Percentiles rank a stretch among this genome's conserved stretches.
Conservation (phyloP, 495 filamentous ascomycete genomes). For the Tirmania nivea region DNA sequence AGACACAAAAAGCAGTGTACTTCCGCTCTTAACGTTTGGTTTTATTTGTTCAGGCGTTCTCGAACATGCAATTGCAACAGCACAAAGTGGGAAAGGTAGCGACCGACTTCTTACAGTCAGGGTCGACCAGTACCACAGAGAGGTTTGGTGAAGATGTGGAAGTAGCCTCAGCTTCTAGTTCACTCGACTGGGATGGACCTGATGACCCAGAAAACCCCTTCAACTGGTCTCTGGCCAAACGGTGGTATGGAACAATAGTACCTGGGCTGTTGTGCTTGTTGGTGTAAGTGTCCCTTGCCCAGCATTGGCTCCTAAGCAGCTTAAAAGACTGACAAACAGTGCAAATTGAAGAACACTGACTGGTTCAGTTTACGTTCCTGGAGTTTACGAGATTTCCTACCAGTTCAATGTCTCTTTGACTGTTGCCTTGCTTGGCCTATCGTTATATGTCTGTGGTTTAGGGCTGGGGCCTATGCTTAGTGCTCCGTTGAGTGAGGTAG, state of each 20-base stretch:
- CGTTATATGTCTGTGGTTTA: constrained; percentile 55
- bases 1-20: too few relatives aligned
- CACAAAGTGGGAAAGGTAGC: too few relatives aligned
- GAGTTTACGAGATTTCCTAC: constrained; percentile 35
- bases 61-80: too few relatives aligned
- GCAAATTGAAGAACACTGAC: constrained; percentile 11
- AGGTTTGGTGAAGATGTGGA: too few relatives aligned
- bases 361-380: constrained; percentile 22
- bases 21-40: too few relatives aligned
- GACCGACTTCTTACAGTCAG: too few relatives aligned
- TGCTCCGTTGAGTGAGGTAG: constrained; percentile 43
- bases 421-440: constrained; percentile 44
- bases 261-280: constrained; percentile 18
- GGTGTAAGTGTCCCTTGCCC: constrained; percentile 10
- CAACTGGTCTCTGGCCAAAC: constrained; percentile 36
- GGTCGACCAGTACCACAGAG: too few relatives aligned
- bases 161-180: neutral
- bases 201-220: constrained; percentile 36
- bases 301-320: neutral
- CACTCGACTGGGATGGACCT: constrained; percentile 30
- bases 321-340: neutral
- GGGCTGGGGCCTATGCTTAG: constrained; percentile 44
- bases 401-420: constrained; percentile 39
- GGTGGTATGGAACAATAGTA: constrained; percentile 22
- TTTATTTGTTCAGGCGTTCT: too few relatives aligned